Base-by-base conservation (phyloP, 495 filamentous ascomycete genomes). In the Neurospora hispaniola region DNA sequence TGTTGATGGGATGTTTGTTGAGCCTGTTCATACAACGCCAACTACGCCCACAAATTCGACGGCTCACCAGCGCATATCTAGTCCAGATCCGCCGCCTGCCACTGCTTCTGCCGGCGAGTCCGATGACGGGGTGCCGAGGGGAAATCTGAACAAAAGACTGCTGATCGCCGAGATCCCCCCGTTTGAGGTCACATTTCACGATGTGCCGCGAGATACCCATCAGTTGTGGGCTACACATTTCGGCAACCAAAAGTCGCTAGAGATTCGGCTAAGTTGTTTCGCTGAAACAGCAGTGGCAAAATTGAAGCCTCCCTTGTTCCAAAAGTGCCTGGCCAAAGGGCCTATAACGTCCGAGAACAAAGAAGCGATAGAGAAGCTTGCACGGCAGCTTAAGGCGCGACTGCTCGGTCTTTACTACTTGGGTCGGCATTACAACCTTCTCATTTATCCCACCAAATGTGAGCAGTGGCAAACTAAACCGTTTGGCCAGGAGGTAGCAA, bases 391-490 rank as follows among this genome's bases (percentile, higher is more conserved):
- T 42, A 76, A 74, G 31, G 69, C 73, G n/a, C 31, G 72, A 4
- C 74, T 79, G n/a, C 75, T 79, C 18, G 84, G 79, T 6, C 71
- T 81, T 39, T 80, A 78, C 71, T 77, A 75, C 35, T 73, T 77
- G 18, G 74, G 77, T 7, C 54, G 76, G 9, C 69, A 79, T 4
- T 85, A 76, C 71, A 84, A 78, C 39, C 76, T 86, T 42, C 73
- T 86, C 6, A 71, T 85, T 1, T 85, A 83, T 72, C 80, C 84
- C 38, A 74, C 80, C 9, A 79, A 78, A 9, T 83, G 81, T 70
- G 77, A 82, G 4, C 78, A 77, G 2, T 86, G 84, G 83, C 76
- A 79, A 38, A 69, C 68, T 23, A 74, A 80, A 11, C 41, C 54
- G 16, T 48, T 77, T 4, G 72, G 73, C 40, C 31, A 74, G 14